Conservation (phyloP, 208 protist species). For the Trypanosoma grayi region DNA sequence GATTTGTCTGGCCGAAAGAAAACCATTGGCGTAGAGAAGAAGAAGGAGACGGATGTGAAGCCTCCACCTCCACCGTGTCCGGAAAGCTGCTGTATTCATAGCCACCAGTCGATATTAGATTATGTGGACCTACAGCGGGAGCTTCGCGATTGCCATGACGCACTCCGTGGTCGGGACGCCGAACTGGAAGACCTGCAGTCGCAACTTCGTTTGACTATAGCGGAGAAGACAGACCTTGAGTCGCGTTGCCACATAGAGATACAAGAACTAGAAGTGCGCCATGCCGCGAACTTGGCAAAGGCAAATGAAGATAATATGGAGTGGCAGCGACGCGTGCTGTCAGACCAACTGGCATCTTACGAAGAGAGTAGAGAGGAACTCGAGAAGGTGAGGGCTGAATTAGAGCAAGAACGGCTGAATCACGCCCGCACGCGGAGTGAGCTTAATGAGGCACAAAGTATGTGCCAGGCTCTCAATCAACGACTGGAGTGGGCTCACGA, state of each 20-base stretch:
- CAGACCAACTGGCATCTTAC: conserved; percentile 9
- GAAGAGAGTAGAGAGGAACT: conserved; percentile 6
- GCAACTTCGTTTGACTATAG: conserved; percentile 12
- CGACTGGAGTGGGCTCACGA: conserved; percentile 11
- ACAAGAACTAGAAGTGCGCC: conserved; percentile 10
- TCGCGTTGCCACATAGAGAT: conserved; percentile 14
- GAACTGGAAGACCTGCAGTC: conserved; percentile 21
- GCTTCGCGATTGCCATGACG: conserved; percentile 45
- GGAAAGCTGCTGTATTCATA: conserved; percentile 56
- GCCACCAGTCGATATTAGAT: conserved; percentile 65
- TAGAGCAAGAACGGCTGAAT: conserved; percentile 12
- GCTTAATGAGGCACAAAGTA: conserved; percentile 5
- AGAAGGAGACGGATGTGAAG: neutral
- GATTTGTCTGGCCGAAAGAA: neutral
- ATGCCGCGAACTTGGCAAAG: conserved; percentile 1
- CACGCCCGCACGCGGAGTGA: conserved; percentile 17
- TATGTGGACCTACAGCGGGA: conserved; percentile 61
- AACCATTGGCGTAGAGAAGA: neutral
- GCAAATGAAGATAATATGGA: conserved; percentile 9
- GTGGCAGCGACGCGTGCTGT: conserved; percentile 6
- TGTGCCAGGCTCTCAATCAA: conserved; percentile 13
- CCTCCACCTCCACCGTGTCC: conserved; percentile 16
- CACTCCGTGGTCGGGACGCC: conserved; percentile 35
- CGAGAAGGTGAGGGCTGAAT: conserved; percentile 8
- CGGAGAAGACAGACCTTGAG: conserved; percentile 11